Evolutionary conservation across 106 monocot genomes (phyloP), one percentile per base, ranked within the genome.

Genomic region (Acanthochlamys bracteata): DNA sequence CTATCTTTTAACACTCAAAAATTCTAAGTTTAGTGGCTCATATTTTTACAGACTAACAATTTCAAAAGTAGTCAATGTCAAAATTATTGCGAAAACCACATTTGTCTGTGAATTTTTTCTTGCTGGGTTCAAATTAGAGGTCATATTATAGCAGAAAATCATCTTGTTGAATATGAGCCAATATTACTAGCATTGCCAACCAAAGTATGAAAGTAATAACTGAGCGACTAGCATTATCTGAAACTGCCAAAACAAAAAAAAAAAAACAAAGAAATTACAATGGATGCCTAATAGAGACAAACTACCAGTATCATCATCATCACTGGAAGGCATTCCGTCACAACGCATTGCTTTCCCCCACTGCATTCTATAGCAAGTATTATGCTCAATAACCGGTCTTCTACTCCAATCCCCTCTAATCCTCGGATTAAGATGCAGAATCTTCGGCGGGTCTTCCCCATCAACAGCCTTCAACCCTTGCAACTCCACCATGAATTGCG

Each of bases 401-500:
- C 69, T 52, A 56, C 80, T 86, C 89, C 89, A 93, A 63, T 93
- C 93, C 0, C 93, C 93, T 71, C 74, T 82, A 24, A 93, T 10
- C 65, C 93, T 59, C 0, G 93, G 93, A 60, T 93, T 93, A 4
- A 93, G 60, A 68, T 93, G 93, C 55, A 93, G 45, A 19, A 93
- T 86, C 76, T 72, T 83, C 0, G 93, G 89, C 24, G 93, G 83
- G 12, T 85, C 90, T 66, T 93, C 93, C 3, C 85, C 89, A 8
- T 89, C 89, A 17, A 81, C 90, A 0, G 81, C 76, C 79, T 88
- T 88, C 20, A 98, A 66, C 14, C 96, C 96, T 66, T 79, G 84
- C 66, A 98, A 61, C 69, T 98, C 96, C 51, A 98, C 78, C 53
- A 81, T 65, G 71, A 98, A 98, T 70, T 98, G 96, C 20, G 96